phyloP scores from a whole-genome alignment of 306 rosid genomes.

The Rosa multiflora region DNA sequence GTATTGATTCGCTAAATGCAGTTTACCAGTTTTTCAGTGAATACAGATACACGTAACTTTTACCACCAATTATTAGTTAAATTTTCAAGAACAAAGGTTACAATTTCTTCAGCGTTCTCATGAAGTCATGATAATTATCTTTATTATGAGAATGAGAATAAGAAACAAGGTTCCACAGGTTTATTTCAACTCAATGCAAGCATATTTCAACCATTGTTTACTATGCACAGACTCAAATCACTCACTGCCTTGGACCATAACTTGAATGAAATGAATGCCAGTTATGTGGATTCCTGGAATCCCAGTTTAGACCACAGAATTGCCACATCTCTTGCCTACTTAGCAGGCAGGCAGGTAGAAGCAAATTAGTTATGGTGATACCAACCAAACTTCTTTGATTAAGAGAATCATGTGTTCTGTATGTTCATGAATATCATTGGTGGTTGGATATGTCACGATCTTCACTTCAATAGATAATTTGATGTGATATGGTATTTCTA shows the following conservation, averaged over 20 bases:
- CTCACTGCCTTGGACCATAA: not conserved
- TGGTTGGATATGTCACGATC: not conserved
- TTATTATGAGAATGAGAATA: no score
- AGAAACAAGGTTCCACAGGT: slow-evolving; percentile 95
- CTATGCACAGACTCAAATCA: not conserved
- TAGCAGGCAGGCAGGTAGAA: not conserved
- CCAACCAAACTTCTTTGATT: not conserved
- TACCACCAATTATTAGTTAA: no score
- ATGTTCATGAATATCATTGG: not conserved
- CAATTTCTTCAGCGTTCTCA: no score
- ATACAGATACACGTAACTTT: no score
- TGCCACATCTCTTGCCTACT: not conserved
- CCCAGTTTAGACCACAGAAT: slow-evolving; percentile 11
- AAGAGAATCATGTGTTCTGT: not conserved
- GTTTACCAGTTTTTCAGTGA: no score
- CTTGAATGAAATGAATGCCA: not conserved
- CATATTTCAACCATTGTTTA: not conserved
- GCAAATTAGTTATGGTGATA: not conserved
- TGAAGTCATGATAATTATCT: no score
- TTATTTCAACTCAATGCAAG: slow-evolving; percentile 5
- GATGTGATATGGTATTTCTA: no score
- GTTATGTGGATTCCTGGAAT: not conserved
- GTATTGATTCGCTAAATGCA: no score
- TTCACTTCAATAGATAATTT: not conserved
- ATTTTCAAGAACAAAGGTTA: no score